Percentiles rank a stretch among this genome's conserved stretches.
Evolutionary conservation across 1,284 basidiomycete species (phyloP).

Genomic region (Irpex sp.): DNA sequence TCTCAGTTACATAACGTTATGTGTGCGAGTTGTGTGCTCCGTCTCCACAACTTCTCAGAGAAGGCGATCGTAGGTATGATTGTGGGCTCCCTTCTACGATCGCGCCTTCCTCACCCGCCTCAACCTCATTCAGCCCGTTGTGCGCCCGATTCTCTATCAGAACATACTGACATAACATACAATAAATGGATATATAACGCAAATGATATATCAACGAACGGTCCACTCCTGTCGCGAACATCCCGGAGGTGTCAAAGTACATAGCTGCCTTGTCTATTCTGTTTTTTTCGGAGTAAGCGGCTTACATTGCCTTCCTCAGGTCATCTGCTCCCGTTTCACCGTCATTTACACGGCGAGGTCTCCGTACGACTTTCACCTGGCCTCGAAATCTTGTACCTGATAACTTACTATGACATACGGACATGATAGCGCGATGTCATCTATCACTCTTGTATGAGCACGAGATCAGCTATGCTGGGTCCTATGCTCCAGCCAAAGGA

Average conservation of each 20-base stretch:
- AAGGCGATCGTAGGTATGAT: not conserved
- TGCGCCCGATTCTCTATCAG: not conserved
- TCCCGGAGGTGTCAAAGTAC: not conserved
- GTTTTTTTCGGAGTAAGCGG: not conserved
- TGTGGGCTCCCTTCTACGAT: not conserved
- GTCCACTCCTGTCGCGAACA: not conserved
- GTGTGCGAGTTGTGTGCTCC: not conserved
- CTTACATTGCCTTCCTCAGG: not conserved
- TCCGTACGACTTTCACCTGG: constrained; percentile 1
- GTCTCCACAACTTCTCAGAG: not conserved
- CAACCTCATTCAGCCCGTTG: not conserved
- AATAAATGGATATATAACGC: not conserved
- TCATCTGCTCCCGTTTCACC: not conserved
- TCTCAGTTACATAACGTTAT: constrained; percentile 2
- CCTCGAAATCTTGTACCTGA: not conserved
- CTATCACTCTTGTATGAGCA: constrained; percentile 3
- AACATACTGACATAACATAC: not conserved
- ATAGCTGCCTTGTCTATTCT: not conserved
- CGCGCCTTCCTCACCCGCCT: not conserved
- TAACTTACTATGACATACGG: constrained; percentile 2
- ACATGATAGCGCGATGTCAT: constrained; percentile 3
- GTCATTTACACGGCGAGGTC: not conserved
- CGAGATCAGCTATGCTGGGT: constrained; percentile 3
- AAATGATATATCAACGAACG: not conserved
- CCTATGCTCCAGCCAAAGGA: not conserved